Evolutionary conservation across 192 early-diverging fungal genomes (phyloP).

Genomic region (Backusella sp.): DNA sequence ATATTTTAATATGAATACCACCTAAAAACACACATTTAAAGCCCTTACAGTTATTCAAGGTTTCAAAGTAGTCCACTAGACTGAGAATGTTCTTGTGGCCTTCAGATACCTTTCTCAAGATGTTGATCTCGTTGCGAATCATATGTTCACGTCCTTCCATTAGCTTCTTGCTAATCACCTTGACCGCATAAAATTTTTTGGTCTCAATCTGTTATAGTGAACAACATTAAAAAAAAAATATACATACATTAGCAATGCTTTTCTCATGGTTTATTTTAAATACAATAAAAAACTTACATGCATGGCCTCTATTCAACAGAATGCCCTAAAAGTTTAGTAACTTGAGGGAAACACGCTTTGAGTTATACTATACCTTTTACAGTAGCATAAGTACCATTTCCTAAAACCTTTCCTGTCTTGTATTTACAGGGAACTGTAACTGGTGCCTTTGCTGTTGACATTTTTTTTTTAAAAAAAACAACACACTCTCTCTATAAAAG

Average conservation of each 20-base stretch:
- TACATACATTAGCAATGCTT: background rate
- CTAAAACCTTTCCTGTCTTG: slow-evolving; percentile 64
- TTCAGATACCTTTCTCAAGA: slow-evolving; percentile 65
- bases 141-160: slow-evolving; percentile 66
- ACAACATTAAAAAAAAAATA: background rate
- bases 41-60: slow-evolving; percentile 56
- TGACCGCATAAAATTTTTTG: slow-evolving; percentile 69
- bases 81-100: slow-evolving; percentile 68
- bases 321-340: background rate
- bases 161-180: slow-evolving; percentile 72
- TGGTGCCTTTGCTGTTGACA: slow-evolving; percentile 9
- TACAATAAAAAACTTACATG: slow-evolving; percentile 55
- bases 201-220: slow-evolving; percentile 52
- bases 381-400: slow-evolving; percentile 65
- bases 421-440: slow-evolving; percentile 56
- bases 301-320: slow-evolving; percentile 43
- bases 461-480: background rate
- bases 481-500: background rate
- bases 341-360: background rate
- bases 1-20: background rate
- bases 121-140: slow-evolving; percentile 69
- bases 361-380: slow-evolving; percentile 54
- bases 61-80: slow-evolving; percentile 78
- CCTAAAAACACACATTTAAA: background rate
- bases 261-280: background rate